Percentiles rank a stretch among this genome's conserved stretches.
Evolutionary conservation across 768 basidiomycete genomes (phyloP).

Genomic region (Russula sp.): DNA sequence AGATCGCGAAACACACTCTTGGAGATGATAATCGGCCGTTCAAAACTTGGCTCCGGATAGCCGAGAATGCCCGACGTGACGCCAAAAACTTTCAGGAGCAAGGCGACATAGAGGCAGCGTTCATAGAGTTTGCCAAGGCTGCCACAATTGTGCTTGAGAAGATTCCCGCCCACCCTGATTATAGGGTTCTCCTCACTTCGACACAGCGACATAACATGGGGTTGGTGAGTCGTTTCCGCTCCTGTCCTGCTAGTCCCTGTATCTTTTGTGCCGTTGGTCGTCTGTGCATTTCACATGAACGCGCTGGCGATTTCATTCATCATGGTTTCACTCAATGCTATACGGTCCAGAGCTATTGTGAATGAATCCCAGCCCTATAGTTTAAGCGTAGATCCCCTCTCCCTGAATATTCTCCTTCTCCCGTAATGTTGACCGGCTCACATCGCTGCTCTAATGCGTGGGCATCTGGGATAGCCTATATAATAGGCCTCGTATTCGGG

Average conservation of each 20-base stretch:
- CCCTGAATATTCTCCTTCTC: neutral
- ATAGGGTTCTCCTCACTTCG: conserved; percentile 45
- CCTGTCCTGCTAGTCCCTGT: neutral
- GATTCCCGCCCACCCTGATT: conserved; percentile 68
- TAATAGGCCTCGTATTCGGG: neutral
- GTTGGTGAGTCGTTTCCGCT: conserved; percentile 46
- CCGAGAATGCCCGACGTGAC: conserved; percentile 54
- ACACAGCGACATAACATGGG: conserved; percentile 63
- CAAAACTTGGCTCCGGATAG: conserved; percentile 60
- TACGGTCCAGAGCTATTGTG: neutral
- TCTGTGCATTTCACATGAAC: neutral
- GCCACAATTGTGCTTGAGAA: conserved; percentile 76
- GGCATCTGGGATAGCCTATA: neutral
- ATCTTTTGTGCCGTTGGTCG: neutral
- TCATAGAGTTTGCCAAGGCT: conserved; percentile 64
- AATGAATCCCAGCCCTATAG: neutral
- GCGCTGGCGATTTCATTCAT: neutral
- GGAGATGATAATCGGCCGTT: conserved; percentile 55
- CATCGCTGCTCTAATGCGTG: neutral
- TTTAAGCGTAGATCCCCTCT: neutral
- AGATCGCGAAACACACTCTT: conserved; percentile 47
- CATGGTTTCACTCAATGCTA: neutral
- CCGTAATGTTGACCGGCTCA: neutral
- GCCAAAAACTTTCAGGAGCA: conserved; percentile 28
- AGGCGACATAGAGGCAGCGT: conserved; percentile 63